Evolutionary conservation across 176 grass and related monocot species (phyloP).

Genomic region (Triticum turgidum): DNA sequence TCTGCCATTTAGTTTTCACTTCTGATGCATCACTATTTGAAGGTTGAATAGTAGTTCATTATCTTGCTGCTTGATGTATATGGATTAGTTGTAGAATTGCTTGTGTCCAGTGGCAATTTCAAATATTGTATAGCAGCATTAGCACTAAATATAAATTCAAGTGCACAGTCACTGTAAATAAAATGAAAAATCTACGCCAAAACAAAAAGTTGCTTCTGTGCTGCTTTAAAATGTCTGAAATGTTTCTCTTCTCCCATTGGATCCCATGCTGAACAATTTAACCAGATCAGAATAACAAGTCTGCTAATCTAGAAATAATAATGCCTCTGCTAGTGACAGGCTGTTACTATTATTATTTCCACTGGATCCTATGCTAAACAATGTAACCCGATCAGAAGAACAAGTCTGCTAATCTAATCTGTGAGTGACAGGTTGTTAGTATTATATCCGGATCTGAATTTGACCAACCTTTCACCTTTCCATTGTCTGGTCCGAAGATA

Average conservation of each 20-base stretch:
- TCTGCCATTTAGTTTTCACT: background rate
- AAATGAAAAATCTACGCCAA: no score
- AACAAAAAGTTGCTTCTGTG: no score
- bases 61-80: background rate
- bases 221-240: no score
- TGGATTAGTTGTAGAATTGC: background rate
- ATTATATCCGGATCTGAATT: background rate
- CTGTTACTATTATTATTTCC: background rate
- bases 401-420: background rate
- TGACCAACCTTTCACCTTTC: background rate
- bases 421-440: background rate
- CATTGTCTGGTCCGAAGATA: background rate
- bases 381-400: background rate
- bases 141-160: no score
- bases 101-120: background rate
- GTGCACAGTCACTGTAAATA: no score
- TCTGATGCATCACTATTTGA: background rate
- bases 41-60: background rate
- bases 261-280: no score
- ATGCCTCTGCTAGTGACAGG: background rate
- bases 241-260: no score
- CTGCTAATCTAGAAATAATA: background rate
- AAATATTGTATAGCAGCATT: no score
- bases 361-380: background rate
- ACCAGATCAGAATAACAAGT: no score